Base-by-base conservation (phyloP, 2,329 filamentous ascomycete genomes). In the Pseudogymnoascus sp. region DNA sequence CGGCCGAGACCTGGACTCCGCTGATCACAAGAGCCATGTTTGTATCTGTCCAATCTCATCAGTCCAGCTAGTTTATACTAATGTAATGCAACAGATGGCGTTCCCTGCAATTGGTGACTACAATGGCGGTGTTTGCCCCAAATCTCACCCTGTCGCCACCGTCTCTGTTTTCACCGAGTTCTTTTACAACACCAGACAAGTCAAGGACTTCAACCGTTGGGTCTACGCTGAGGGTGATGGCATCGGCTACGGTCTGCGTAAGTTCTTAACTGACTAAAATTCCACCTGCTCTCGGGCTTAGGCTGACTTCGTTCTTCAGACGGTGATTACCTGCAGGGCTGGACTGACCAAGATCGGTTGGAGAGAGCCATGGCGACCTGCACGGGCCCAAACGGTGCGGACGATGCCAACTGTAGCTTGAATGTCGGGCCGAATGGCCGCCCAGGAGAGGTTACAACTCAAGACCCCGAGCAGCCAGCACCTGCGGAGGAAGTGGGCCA, bases 11-110 rank as follows among this genome's bases (percentile, higher is more conserved):
- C 68, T 78, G 19, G 81, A 84, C 68, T 78, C 80, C 2, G 44
- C 67, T 0, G 77, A 85, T 69, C 82, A 86, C 75, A 77, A 78
- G 64, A 80, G 78, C 35, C 83, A 96, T 73, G 82, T 96, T 65
- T 31, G 87, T 86, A 4, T 96, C 91, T 74, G 44, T 35, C 13
- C 13, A 35, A 35, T 13, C 28, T 47, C n/a, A 31, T 53, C 26
- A n/a, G 19, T 59, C 21, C 40, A 57, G 33, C 33, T 35, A 35
- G 33, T 15, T 11, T 15, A 35, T 35, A 35, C 33, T 35, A 35
- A 35, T 35, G 33, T 17, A 6, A 59, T 13, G 15, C 21, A 21
- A n/a, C n/a, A 63, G 47, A 62, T 63, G 62, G 47, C 62, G 15
- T 63, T 36, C 50, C 62, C 62, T 3, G 47, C 21, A 61, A 35